These are phyloP conservation scores for Talaromyces proteolyticus DNA, from an alignment of 495 filamentous ascomycete genomes.

Conservation along the genomic window DNA sequence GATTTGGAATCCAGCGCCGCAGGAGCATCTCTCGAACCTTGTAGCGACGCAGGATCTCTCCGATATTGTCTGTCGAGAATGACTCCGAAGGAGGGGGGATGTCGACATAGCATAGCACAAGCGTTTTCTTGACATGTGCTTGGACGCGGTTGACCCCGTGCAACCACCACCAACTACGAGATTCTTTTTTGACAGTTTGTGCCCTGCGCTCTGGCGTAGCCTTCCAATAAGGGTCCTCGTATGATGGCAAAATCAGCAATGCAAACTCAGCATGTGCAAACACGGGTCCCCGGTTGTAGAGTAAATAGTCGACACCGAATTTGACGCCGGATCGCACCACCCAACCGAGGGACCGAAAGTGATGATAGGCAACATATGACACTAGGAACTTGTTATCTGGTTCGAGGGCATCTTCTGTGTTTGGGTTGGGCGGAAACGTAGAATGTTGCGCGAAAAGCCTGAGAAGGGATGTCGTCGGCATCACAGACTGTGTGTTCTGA, in stretches of 20 bases:
- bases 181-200: constrained; percentile 40
- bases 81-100: constrained; percentile 61
- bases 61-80: constrained; percentile 42
- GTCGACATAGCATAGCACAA: constrained; percentile 87
- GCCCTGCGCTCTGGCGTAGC: constrained; percentile 40
- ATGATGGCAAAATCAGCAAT: constrained; percentile 76
- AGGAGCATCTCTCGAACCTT: constrained; percentile 76
- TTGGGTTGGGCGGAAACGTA: constrained; percentile 54
- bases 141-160: constrained; percentile 91
- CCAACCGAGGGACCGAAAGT: constrained; percentile 96
- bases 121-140: constrained; percentile 77
- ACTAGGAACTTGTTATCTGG: constrained; percentile 81
- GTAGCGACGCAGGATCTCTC: constrained; percentile 61
- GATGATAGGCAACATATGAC: constrained; percentile 86
- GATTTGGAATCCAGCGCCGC: constrained; percentile 77
- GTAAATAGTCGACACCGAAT: constrained; percentile 87
- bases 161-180: constrained; percentile 81
- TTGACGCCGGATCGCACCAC: constrained; percentile 91
- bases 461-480: constrained; percentile 45
- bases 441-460: constrained; percentile 60
- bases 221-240: constrained; percentile 69
- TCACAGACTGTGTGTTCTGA: constrained; percentile 33
- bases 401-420: constrained; percentile 28
- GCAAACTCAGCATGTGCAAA: constrained; percentile 94
- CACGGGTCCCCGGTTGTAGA: constrained; percentile 92